Conservation (phyloP, 768 basidiomycete species). For the Gymnopilus dilepis region DNA sequence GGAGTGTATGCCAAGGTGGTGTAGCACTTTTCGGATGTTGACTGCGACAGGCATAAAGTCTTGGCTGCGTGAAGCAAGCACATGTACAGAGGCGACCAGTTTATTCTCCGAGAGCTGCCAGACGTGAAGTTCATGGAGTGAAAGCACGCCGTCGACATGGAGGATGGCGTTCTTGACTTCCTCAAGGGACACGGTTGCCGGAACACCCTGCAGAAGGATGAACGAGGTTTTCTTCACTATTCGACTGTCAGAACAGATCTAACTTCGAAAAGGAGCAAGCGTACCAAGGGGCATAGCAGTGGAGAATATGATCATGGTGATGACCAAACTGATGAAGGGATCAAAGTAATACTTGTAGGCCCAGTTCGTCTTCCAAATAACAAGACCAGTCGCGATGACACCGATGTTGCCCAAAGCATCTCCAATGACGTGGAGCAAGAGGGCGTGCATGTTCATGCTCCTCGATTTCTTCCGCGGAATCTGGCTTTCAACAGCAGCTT, state of each 20-base stretch:
- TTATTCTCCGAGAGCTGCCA: conserved; percentile 98
- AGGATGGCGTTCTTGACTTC: conserved; percentile 84
- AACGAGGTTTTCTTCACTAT: conserved; percentile 89
- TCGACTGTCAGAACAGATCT: not conserved
- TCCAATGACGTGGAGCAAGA: conserved; percentile 92
- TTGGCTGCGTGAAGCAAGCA: conserved; percentile 76
- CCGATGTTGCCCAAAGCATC: conserved; percentile 98
- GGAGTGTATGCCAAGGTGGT: conserved; percentile 92
- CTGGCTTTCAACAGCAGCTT: not conserved
- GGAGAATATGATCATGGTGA: conserved; percentile 96
- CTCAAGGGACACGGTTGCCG: conserved; percentile 85
- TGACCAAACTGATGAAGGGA: conserved; percentile 90
- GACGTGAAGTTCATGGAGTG: conserved; percentile 92
- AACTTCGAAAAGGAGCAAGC: conserved; percentile 19
- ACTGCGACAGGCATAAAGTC: conserved; percentile 93
- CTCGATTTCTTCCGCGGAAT: conserved; percentile 16
- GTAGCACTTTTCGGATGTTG: conserved; percentile 83
- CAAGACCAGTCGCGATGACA: conserved; percentile 91
- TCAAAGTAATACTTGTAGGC: conserved; percentile 90
- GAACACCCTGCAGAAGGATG: conserved; percentile 94
- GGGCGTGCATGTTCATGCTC: conserved; percentile 97
- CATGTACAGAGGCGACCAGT: conserved; percentile 95
- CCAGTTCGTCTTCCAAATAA: conserved; percentile 92
- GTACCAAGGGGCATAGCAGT: conserved; percentile 89
- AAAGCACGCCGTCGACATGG: conserved; percentile 81